Evolutionary conservation across 805 yeast genomes (phyloP), one percentile per base, ranked within the genome.

Genomic region (Saccharomycopsis fibuligera): DNA sequence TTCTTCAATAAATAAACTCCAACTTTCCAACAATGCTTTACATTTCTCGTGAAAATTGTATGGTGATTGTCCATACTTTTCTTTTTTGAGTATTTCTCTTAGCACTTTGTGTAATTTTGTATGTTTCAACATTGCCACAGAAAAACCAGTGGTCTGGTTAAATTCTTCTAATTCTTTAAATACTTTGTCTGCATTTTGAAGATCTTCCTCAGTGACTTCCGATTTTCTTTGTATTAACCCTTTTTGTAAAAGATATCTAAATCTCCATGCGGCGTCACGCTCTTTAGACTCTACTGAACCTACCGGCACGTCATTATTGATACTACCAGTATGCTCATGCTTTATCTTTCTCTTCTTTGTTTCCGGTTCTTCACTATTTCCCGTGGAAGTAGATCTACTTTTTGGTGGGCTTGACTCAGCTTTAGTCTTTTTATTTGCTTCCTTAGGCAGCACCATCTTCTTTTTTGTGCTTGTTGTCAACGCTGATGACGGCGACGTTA

Each of bases 101-200:
- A 51, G 39, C 24, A 51, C 55, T 29, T 51, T 51, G 25, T 49
- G 53, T 5, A 51, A 17, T 30, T 51, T 51, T 3, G 50, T 45
- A n/a, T 22, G 23, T 21, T 40, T 38, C 33, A 51, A 30, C 8
- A 45, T 24, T 9, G 23, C 47, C 24, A 40, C 25, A 5, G 40
- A 45, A 10, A 51, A 19, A 16, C 43, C 41, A 6, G 21, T 31
- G 8, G 40, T 22, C 17, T 41, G 17, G 19, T 36, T 22, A 30
- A 44, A 45, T 9, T 41, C 27, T n/a, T 51, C 43, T 12, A 51
- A 17, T 23, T 48, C 48, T 10, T 35, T 25, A 16, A 51, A 30
- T 3, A 25, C 31, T 17, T 29, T 12, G n/a, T 12, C 40, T 3
- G 50, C 49, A 6, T 24, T 21, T 4, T 31, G 10, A 5, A 48